Evolutionary conservation across 106 monocot species (phyloP), one percentile per base, ranked within the genome.

Genomic region (Dendrobium chrysotoxum): DNA sequence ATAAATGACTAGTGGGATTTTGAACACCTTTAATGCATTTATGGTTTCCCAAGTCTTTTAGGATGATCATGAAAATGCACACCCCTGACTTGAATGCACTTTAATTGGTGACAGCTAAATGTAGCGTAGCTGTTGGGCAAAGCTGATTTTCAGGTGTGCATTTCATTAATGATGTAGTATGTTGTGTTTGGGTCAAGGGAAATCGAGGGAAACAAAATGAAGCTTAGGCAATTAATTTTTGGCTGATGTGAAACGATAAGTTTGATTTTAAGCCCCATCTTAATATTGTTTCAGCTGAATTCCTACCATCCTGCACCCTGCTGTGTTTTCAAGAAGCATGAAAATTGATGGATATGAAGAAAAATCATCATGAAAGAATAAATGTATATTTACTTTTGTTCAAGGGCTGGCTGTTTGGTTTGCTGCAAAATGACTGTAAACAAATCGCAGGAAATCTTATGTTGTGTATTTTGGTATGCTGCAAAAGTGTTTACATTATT

Each of bases 11-110:
- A 28, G 7, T 67, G 66, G 66, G 5, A 67, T 67, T 26, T 10
- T 67, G 39, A 38, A 30, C 66, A 67, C 31, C 17, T 72, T 38
- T 17, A 72, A 72, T 72, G 72, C 40, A 72, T 72, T 72, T 38
- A 72, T 72, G 28, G 7, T 20, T 67, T 67, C 26, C 66, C 2
- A 67, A 28, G 66, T 67, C 7, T 28, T 55, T 67, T 67, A 28
- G 66, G 66, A 67, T 26, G 66, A 67, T 2, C 57, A 57, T 44
- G 20, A 55, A 10, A 67, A 25, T 26, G 8, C 10, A 2, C 31
- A 70, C 70, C 70, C 31, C 31, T 16, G 35, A 35, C 35, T 70
- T 31, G 61, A 61, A 23, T 61, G 50, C 50, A 13, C 50, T 50
- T 50, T 50, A 50, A 50, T 50, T 65, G 70, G 4, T 70, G 70